Percentiles rank a stretch among this genome's conserved stretches.
phyloP scores from a whole-genome alignment of 1,284 basidiomycete genomes.

The Meripilus lineatus region DNA sequence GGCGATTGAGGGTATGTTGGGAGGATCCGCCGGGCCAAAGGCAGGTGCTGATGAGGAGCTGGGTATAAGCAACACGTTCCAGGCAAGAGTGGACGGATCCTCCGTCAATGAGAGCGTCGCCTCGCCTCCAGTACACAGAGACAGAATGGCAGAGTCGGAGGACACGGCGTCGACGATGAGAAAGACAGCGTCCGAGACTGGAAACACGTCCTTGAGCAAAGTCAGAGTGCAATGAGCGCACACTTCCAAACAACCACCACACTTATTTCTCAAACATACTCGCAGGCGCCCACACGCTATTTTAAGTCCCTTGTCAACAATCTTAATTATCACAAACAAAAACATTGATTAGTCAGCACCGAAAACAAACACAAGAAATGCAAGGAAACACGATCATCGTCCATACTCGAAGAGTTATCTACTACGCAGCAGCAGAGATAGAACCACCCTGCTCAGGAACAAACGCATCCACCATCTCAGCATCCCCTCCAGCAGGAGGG shows the following conservation, averaged over 20 bases:
- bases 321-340: too few relatives aligned
- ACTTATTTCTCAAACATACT: too few relatives aligned
- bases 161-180: too few relatives aligned
- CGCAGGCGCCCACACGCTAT: too few relatives aligned
- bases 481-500: neutral
- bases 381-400: too few relatives aligned
- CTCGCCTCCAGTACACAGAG: neutral
- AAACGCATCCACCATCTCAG: neutral
- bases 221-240: neutral
- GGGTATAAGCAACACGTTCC: slow-evolving; percentile 40
- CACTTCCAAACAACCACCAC: too few relatives aligned
- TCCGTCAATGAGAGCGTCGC: slow-evolving; percentile 18
- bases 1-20: slow-evolving; percentile 11
- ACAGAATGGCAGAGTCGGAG: too few relatives aligned
- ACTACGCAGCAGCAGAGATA: neutral
- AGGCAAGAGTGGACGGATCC: slow-evolving; percentile 48
- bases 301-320: too few relatives aligned
- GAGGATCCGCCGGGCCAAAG: slow-evolving; percentile 53
- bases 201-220: neutral
- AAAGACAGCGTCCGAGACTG: neutral
- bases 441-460: neutral
- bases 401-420: too few relatives aligned
- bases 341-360: too few relatives aligned
- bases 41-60: slow-evolving; percentile 30
- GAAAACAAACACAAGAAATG: too few relatives aligned